phyloP scores from a whole-genome alignment of 768 basidiomycete genomes.

The Rhizopogon rudus region DNA sequence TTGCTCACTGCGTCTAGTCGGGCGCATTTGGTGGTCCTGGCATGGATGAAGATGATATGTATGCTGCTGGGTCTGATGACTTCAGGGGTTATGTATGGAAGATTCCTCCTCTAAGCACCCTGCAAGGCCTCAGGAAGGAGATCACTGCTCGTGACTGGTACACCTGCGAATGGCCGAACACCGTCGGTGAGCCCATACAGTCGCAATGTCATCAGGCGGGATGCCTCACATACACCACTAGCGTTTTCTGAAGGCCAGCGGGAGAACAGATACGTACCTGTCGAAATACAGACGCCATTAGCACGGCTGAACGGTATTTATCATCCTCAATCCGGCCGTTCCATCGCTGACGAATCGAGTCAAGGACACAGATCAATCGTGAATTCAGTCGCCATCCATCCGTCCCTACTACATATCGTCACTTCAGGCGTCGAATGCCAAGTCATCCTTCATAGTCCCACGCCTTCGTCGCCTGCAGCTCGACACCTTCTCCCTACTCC shows the following conservation, averaged over 20 bases:
- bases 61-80: slow-evolving; percentile 78
- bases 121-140: slow-evolving; percentile 41
- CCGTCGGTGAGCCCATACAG: slow-evolving; percentile 34
- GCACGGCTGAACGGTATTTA: slow-evolving; percentile 52
- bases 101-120: slow-evolving; percentile 46
- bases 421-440: slow-evolving; percentile 74
- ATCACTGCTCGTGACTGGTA: slow-evolving; percentile 45
- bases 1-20: slow-evolving; percentile 39
- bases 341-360: neutral
- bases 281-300: slow-evolving; percentile 57
- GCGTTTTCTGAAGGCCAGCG: slow-evolving; percentile 41
- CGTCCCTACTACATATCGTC: slow-evolving; percentile 56
- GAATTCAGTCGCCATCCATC: slow-evolving; percentile 71
- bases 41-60: slow-evolving; percentile 50
- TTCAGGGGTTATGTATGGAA: slow-evolving; percentile 79
- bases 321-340: neutral
- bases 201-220: slow-evolving; percentile 3
- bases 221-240: slow-evolving; percentile 17
- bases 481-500: slow-evolving; percentile 43
- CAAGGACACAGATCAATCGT: slow-evolving; percentile 74
- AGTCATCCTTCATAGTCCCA: slow-evolving; percentile 66
- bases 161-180: slow-evolving; percentile 22
- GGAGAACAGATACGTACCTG: slow-evolving; percentile 49
- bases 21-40: slow-evolving; percentile 69
- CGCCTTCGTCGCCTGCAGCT: slow-evolving; percentile 46